Base-by-base conservation (phyloP, 495 filamentous ascomycete genomes). In the Bacidia rubella region DNA sequence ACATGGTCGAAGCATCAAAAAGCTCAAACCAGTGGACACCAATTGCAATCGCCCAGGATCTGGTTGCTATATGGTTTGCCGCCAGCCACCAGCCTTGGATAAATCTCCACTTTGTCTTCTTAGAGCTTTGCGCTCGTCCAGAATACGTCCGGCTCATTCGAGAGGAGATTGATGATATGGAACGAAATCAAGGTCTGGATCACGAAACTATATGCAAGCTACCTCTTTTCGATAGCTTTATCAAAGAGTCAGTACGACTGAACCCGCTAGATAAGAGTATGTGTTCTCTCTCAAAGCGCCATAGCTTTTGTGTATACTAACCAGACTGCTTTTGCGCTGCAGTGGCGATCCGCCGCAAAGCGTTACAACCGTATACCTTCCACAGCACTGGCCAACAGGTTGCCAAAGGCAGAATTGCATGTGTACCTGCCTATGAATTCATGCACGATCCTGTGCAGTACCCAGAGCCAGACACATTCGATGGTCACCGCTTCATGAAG, bases 1-100 rank as follows among this genome's bases (percentile, higher is more conserved):
- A 47, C 27, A 47, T 53, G 39, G 17, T 53, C 25, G 40, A 29
- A 10, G 20, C 40, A 2, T 53, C 51, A 1, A 20, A 3, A 32
- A 41, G 47, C 20, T 53, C 51, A 9, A 48, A n/a, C 21, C 57
- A 54, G 25, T 60, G 57, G 57, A 57, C 54, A 0, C 50, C 54
- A 11, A 27, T 22, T 3, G 40, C 23, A 1, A 38, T 60, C 35
- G 39, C 48, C 0, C 57, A 54, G 25, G 42, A 49, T 15, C 11
- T 57, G 23, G 22, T 60, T 12, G 57, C 54, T 2, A 52, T 60
- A 11, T 54, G 51, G 55, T 47, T 60, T 22, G 57, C 57, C 25
- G 54, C 54, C 17, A 50, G 54, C 2, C 55, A 57, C 41, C 57
- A 60, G 41, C 57, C 57, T 11, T 60, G 55, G 54, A 46, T 60